Evolutionary conservation across 1,284 basidiomycete genomes (phyloP).

Genomic region (Phlebopus sp.): DNA sequence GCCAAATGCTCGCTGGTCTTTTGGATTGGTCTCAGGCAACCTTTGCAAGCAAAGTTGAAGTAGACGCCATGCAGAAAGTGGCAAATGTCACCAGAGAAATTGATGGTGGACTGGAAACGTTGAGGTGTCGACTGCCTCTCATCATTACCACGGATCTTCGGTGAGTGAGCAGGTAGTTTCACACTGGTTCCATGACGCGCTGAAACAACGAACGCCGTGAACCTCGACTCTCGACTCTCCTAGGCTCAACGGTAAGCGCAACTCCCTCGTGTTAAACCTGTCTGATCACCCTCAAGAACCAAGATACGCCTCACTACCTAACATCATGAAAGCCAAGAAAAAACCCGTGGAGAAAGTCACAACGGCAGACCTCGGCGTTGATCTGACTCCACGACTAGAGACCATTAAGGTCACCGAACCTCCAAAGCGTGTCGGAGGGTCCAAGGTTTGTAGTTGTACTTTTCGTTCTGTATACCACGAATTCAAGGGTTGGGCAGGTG

Average conservation of each 20-base stretch:
- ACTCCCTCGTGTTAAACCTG: slow-evolving; percentile 1
- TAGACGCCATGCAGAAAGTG: slow-evolving; percentile 68
- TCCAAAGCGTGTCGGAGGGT: slow-evolving; percentile 87
- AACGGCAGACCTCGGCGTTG: slow-evolving; percentile 80
- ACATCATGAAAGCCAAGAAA: slow-evolving; percentile 99
- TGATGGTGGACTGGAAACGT: slow-evolving; percentile 89
- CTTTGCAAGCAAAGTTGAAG: slow-evolving; percentile 88
- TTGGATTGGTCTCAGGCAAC: slow-evolving; percentile 94
- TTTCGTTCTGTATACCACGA: neutral
- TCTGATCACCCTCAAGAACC: slow-evolving; percentile 56
- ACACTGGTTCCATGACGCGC: neutral
- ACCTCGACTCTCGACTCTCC: neutral
- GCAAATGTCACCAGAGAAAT: slow-evolving; percentile 87
- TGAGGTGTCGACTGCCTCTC: slow-evolving; percentile 80
- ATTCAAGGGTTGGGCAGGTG: slow-evolving; percentile 43
- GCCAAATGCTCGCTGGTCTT: slow-evolving; percentile 95
- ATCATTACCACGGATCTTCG: slow-evolving; percentile 93
- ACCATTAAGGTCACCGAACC: slow-evolving; percentile 91
- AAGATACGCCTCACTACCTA: slow-evolving; percentile 90
- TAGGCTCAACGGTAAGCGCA: slow-evolving; percentile 56
- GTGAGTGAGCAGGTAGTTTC: slow-evolving; percentile 42
- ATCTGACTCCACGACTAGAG: slow-evolving; percentile 80
- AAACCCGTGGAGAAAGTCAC: slow-evolving; percentile 90
- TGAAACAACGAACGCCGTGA: slow-evolving; percentile 1
- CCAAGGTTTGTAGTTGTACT: slow-evolving; percentile 60